phyloP scores from a whole-genome alignment of 2,329 filamentous ascomycete species.

The Xylaria arbuscula region DNA sequence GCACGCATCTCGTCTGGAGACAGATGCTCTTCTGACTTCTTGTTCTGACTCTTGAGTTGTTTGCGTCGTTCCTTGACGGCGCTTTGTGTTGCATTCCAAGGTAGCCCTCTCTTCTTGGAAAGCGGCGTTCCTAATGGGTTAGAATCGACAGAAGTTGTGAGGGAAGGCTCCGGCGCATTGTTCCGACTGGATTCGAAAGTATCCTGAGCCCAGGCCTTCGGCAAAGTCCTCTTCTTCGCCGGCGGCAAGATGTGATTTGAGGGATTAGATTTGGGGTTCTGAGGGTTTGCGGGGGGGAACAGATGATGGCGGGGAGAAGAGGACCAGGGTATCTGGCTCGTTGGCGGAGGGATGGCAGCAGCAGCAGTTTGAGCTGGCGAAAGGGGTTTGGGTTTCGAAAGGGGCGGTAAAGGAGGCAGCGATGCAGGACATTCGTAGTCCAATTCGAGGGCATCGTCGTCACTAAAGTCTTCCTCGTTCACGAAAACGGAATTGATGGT shows the following conservation, averaged over 20 bases:
- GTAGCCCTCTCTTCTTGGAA: conserved; percentile 51
- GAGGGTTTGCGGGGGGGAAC: conserved; percentile 51
- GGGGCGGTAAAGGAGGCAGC: conserved; percentile 54
- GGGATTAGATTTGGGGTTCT: conserved; percentile 57
- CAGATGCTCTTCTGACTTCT: conserved; percentile 57
- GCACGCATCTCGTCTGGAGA: conserved; percentile 61
- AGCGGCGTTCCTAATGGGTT: conserved; percentile 51
- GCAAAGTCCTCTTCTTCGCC: conserved; percentile 73
- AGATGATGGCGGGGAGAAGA: conserved; percentile 68
- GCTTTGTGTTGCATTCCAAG: conserved; percentile 80
- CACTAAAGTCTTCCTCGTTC: conserved; percentile 86
- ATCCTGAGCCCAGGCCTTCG: conserved; percentile 58
- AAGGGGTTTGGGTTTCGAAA: conserved; percentile 45
- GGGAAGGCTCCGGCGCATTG: conserved; percentile 43
- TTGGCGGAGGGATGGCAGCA: conserved; percentile 39
- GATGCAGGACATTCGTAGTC: conserved; percentile 71
- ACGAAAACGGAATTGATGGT: conserved; percentile 64
- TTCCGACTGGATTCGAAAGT: conserved; percentile 43
- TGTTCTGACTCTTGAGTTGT: conserved; percentile 73
- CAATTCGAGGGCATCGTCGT: conserved; percentile 80
- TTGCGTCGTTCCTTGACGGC: conserved; percentile 82
- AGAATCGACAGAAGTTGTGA: conserved; percentile 38
- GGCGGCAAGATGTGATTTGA: conserved; percentile 50
- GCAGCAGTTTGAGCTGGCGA: conserved; percentile 28
- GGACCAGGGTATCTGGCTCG: conserved; percentile 73